Base-by-base conservation (phyloP, 2,329 filamentous ascomycete species). In the Meredithiella fracta region DNA sequence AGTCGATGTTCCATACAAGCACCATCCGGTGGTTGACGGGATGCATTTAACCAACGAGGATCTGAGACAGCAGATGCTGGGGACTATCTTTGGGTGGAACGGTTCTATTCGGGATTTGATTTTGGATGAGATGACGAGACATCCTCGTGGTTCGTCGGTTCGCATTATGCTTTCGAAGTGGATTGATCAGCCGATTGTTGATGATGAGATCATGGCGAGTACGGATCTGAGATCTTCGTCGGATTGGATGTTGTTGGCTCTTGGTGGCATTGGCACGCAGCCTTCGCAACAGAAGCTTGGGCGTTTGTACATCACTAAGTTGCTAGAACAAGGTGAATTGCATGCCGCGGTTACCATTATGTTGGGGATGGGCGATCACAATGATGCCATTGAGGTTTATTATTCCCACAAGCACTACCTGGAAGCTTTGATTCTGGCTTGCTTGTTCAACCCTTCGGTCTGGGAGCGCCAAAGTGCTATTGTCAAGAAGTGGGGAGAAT, bases 341-440 rank as follows among this genome's bases (percentile, higher is more conserved):
- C 90, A 98, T 65, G 88, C 88, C 0, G 89, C 92, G 3, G 90
- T 89, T 17, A 91, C 91, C 0, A 91, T 97, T 60, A 80, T 98
- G 67, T 80, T 98, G 34, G 89, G 90, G 14, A 81, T 98, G 68
- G 90, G 90, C 1, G 91, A 97, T 65, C 76, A 86, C 62, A 91
- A 94, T 61, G 91, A 98, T 66, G 92, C 92, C 0, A 90, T 98
- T 59, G 92, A 98, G 67, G 85, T 96, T 29, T 98, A 98, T 63
- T 80, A 95, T 31, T 95, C 90, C 9, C 88, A 92, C 61, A 88
- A 84, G 67, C 83, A 83, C 63, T 94, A 84, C 66, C 86, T 98
- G 83, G 92, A 98, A 69, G 91, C 92, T 1, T 75, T 97, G 31
- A 78, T 98, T 14, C 75, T 98, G 61, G 86, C 89, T 0, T 94